Evolutionary conservation across 768 basidiomycete genomes (phyloP).

Genomic region (Clathrus columnatus): DNA sequence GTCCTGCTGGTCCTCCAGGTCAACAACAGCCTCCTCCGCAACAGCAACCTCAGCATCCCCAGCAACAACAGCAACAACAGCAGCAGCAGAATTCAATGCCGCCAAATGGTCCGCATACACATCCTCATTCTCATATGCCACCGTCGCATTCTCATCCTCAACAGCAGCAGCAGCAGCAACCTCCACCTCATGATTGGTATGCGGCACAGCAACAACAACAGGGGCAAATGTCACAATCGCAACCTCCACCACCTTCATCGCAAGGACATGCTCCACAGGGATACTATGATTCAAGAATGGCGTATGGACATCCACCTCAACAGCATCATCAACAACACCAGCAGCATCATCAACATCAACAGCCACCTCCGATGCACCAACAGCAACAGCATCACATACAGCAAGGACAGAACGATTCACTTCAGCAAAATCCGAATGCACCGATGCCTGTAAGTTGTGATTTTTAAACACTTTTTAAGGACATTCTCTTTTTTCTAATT

Average conservation of each 20-base stretch:
- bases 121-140: conserved; percentile 3
- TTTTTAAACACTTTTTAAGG: conserved; percentile 8
- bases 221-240: conserved; percentile 18
- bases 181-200: conserved; percentile 7
- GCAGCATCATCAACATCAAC: conserved; percentile 1
- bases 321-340: conserved; percentile 10
- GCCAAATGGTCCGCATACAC: conserved; percentile 9
- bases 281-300: conserved; percentile 8
- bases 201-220: conserved; percentile 8
- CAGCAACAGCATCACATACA: conserved; percentile 7
- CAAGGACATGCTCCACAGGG: conserved; percentile 16
- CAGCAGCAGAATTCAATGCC: conserved; percentile 17
- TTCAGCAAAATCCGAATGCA: conserved; percentile 3
- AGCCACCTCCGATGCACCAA: conserved; percentile 6
- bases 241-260: conserved; percentile 14
- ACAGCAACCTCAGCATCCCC: conserved; percentile 16
- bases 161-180: conserved; percentile 9
- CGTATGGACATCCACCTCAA: too few species aligned
- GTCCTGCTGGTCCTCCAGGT: conserved; percentile 19
- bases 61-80: conserved; percentile 19
- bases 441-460: conserved; percentile 10
- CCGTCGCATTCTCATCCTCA: conserved; percentile 14
- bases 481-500: conserved; percentile 9
- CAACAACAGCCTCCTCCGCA: conserved; percentile 23
- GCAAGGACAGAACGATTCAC: conserved; percentile 12